Conservation (phyloP, 129 eudicot genomes). For the Kitagawia praeruptora region DNA sequence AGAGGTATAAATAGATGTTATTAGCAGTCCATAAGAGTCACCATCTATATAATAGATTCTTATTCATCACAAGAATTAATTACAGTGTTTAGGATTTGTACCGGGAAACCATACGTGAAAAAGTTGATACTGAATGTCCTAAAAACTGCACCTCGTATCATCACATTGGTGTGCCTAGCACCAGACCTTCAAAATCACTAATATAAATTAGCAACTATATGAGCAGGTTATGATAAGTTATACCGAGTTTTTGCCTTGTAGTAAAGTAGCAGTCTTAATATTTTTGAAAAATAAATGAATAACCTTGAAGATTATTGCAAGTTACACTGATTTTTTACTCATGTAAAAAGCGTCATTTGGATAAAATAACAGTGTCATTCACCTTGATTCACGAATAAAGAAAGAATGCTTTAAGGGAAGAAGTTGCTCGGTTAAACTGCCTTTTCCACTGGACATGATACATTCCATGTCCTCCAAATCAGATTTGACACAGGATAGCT, state of each 20-base stretch:
- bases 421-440: slow-evolving; percentile 77
- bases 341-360: neutral
- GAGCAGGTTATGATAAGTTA: neutral
- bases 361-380: slow-evolving; percentile 11
- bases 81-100: slow-evolving; percentile 35
- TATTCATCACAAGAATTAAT: neutral
- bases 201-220: slow-evolving; percentile 5
- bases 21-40: neutral
- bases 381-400: slow-evolving; percentile 70
- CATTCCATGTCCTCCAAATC: slow-evolving; percentile 88
- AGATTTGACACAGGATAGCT: slow-evolving; percentile 69
- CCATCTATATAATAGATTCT: neutral
- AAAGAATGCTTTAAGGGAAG: slow-evolving; percentile 66
- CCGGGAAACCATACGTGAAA: slow-evolving; percentile 98
- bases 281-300: neutral
- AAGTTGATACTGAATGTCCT: slow-evolving; percentile 88
- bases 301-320: neutral
- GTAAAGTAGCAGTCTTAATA: neutral
- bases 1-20: neutral
- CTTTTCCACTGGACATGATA: slow-evolving; percentile 75
- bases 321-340: neutral
- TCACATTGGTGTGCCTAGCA: slow-evolving; percentile 72
- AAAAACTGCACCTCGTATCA: slow-evolving; percentile 75
- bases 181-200: slow-evolving; percentile 57
- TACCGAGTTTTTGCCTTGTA: neutral